Percentiles rank a stretch among this genome's conserved stretches.
These are phyloP conservation scores for Xylariaceae sp. DNA, from an alignment of 2,329 filamentous ascomycete species.

Conservation along the genomic window DNA sequence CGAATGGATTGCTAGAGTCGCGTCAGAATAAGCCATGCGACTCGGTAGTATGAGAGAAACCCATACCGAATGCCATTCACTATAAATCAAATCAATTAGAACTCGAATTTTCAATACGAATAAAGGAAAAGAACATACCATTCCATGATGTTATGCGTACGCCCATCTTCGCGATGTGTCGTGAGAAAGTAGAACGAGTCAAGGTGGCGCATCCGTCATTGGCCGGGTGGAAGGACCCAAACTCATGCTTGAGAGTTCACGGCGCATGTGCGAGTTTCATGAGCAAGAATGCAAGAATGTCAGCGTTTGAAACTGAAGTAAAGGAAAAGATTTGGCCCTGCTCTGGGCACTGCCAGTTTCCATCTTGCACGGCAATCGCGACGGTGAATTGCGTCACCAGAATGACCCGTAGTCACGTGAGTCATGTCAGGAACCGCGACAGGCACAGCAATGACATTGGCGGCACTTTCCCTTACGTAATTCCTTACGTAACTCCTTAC, in stretches of 20 bases:
- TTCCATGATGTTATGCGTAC: constrained; percentile 85
- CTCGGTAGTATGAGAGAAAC: too few species aligned
- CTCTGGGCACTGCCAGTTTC: not conserved
- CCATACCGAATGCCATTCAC: constrained; percentile 74
- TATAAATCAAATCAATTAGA: constrained; percentile 34
- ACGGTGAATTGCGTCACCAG: constrained; percentile 24
- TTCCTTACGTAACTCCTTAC: not conserved
- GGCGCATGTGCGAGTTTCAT: constrained; percentile 7
- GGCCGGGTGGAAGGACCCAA: constrained; percentile 5
- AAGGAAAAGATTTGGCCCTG: not conserved
- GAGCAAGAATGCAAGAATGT: not conserved
- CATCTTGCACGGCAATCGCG: constrained; percentile 17
- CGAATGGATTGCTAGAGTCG: constrained; percentile 64
- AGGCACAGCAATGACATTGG: too few species aligned
- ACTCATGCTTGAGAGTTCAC: constrained; percentile 10
- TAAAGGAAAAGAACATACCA: constrained; percentile 44
- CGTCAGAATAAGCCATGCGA: constrained; percentile 13
- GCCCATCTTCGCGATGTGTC: constrained; percentile 48
- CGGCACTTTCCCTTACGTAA: not conserved
- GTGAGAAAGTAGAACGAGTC: constrained; percentile 1
- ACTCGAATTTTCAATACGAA: too few species aligned
- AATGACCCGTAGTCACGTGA: constrained; percentile 30
- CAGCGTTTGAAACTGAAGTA: not conserved
- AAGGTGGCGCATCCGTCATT: constrained; percentile 6
- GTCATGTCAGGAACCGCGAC: too few species aligned